Base-by-base conservation (phyloP, 768 basidiomycete species). In the Exidia glandulosa region DNA sequence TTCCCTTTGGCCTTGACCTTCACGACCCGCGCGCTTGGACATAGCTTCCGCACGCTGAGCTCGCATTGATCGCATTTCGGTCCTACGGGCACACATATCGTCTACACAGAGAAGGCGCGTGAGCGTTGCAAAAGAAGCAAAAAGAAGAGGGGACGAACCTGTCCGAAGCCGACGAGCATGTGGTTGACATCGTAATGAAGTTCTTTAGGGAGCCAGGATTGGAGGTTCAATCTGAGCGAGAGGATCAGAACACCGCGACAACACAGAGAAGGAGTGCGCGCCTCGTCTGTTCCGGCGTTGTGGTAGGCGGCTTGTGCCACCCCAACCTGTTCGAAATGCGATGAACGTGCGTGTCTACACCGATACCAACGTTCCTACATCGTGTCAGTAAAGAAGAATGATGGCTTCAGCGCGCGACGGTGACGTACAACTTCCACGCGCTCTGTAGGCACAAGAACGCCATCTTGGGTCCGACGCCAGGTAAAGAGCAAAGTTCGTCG, bases 401-500 rank as follows among this genome's bases (percentile, higher is more conserved):
- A 33, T 13, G 30, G 47, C 57, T 36, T 12, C 19, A 30, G n/a
- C 27, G 16, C 13, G 16, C 23, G 30, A 55, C 19, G 16, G 23
- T 16, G 27, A 57, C 85, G 59, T 66, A 90, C 88, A 90, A 62
- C 63, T 87, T 80, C 91, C 90, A 95, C 1, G 90, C 92, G 30
- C 81, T 81, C 64, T 93, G 92, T 2, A 95, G 76, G 2, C 84
- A 76, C 36, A 96, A 70, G 72, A 90, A 95, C 1, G 91, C 91
- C 93, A 99, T 96, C 71, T 99, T 98, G 0, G 94, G 95, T 0
- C 95, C 95, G 0, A 97, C 94, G 0, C 95, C 95, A 2, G 85
- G 85, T 13, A 98, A 72, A 3, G 87, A 87, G 64, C 92, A 90
- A 9, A 99, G 76, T 41, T 90, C 90, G 37, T 93, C 93, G 2